These are phyloP conservation scores for Aspergillus nanangensis DNA, from an alignment of 495 filamentous ascomycete genomes.

Conservation along the genomic window DNA sequence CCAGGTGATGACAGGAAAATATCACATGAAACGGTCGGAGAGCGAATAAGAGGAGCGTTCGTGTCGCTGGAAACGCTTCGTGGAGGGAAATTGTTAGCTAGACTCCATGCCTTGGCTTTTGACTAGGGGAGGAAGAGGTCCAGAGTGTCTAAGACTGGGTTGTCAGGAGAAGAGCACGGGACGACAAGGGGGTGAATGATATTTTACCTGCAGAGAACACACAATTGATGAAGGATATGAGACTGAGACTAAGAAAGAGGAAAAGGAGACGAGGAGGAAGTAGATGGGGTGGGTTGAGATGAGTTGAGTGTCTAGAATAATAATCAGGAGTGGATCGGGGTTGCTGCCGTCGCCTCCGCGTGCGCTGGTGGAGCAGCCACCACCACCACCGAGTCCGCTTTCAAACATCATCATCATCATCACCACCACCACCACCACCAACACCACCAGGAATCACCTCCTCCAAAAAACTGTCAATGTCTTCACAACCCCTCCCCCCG, in stretches of 20 bases:
- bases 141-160: too few species aligned
- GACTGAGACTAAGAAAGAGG: too few species aligned
- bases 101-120: constrained; percentile 19
- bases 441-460: constrained; percentile 9
- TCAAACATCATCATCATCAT: background rate
- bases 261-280: constrained; percentile 10
- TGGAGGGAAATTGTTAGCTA: constrained; percentile 16
- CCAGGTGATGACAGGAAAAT: constrained; percentile 1
- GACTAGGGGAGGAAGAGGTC: background rate
- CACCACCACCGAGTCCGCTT: background rate
- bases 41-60: constrained; percentile 8
- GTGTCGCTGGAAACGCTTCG: constrained; percentile 5
- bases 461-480: constrained; percentile 17
- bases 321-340: constrained; percentile 24
- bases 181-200: too few species aligned
- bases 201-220: too few species aligned
- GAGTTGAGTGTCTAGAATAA: constrained; percentile 20
- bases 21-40: constrained; percentile 21
- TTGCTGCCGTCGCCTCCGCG: constrained; percentile 17
- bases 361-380: constrained; percentile 24
- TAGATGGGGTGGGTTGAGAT: too few species aligned
- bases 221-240: too few species aligned
- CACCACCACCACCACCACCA: constrained; percentile 2
- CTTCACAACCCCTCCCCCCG: constrained; percentile 31
- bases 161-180: too few species aligned